These are phyloP conservation scores for Glycine soja DNA, from an alignment of 306 rosid genomes.

Conservation along the genomic window DNA sequence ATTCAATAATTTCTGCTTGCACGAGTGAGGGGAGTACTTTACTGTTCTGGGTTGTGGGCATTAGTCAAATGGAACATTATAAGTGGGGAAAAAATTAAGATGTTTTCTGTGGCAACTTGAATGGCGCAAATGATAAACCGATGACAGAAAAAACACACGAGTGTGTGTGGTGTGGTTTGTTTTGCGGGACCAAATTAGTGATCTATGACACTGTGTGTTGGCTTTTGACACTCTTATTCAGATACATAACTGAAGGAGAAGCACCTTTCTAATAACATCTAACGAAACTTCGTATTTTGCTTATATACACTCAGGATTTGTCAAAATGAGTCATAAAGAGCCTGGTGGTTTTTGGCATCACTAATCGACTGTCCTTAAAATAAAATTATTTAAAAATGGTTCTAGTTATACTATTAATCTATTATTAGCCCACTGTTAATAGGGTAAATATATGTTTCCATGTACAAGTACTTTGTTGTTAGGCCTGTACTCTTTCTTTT, in stretches of 20 bases:
- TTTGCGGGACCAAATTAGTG: slow-evolving; percentile 18
- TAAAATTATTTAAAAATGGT: not conserved
- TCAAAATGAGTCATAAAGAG: not conserved
- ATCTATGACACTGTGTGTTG: not conserved
- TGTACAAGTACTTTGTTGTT: not conserved
- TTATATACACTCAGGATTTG: not conserved
- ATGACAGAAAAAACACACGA: slow-evolving; percentile 1
- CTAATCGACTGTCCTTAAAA: not conserved
- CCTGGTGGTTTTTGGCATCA: not conserved
- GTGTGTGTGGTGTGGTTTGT: not conserved
- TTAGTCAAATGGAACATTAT: not conserved
- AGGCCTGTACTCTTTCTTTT: not conserved
- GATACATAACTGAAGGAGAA: not conserved
- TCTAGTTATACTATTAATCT: not conserved
- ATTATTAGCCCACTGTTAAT: not conserved
- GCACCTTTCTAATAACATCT: not conserved
- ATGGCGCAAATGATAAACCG: not conserved
- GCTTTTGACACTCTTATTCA: not conserved
- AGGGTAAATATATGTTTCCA: not conserved
- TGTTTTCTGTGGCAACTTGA: slow-evolving; percentile 15
- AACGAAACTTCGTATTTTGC: slow-evolving; percentile 19
- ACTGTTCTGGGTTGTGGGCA: not conserved
- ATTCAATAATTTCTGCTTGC: too few relatives aligned
- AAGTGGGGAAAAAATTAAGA: not conserved
- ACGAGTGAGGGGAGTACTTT: not conserved